phyloP scores from a whole-genome alignment of 106 monocot species.

The Dendrobium officinale region DNA sequence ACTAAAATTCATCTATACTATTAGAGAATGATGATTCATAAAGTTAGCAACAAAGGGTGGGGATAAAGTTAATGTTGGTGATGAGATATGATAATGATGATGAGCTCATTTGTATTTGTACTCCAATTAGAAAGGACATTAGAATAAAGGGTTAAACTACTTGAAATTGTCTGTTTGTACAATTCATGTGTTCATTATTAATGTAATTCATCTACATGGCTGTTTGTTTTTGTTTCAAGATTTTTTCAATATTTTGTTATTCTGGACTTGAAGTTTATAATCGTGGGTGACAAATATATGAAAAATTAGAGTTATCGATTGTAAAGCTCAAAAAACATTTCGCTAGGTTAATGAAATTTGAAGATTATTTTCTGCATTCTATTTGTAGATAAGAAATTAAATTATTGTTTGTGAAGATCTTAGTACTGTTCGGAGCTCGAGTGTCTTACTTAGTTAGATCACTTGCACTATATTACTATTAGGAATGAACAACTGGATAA shows the following conservation, averaged over 20 bases:
- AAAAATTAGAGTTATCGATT: not conserved
- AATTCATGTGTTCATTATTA: not conserved
- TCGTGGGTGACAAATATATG: not conserved
- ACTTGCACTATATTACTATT: not conserved
- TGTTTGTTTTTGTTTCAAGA: too few relatives aligned
- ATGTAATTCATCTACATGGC: not conserved
- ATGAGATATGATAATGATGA: too few relatives aligned
- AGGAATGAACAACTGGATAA: not conserved
- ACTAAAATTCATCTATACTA: not conserved
- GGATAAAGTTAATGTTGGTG: too few relatives aligned
- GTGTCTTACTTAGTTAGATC: not conserved
- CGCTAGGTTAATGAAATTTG: not conserved
- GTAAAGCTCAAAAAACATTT: not conserved
- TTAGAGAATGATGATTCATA: not conserved
- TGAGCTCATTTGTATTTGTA: too few relatives aligned
- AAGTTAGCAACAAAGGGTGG: not conserved
- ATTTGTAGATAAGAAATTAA: not conserved
- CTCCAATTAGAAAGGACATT: too few relatives aligned
- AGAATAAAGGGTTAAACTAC: too few relatives aligned
- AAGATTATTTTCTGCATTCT: not conserved
- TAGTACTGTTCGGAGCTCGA: not conserved
- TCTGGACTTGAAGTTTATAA: not conserved
- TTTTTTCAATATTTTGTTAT: too few relatives aligned
- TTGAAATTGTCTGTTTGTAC: not conserved
- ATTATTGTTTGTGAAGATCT: not conserved